Conservation (phyloP, 495 filamentous ascomycete species). For the Melanomma pulvis-pyrius region DNA sequence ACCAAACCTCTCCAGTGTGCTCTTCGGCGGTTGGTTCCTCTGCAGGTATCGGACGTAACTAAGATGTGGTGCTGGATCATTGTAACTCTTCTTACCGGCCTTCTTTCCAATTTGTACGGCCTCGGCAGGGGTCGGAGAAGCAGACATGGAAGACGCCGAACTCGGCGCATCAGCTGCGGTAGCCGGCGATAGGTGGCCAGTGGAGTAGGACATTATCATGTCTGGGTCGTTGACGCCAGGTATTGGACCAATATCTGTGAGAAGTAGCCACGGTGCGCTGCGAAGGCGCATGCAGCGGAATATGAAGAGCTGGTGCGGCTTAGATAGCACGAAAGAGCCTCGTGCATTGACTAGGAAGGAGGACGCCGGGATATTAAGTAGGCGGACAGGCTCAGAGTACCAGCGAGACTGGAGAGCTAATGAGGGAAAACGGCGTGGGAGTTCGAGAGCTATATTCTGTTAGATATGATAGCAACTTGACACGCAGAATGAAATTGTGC, state of each 20-base stretch:
- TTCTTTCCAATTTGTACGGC: slow-evolving; percentile 61
- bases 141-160: slow-evolving; percentile 48
- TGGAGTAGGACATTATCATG: slow-evolving; percentile 41
- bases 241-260: slow-evolving; percentile 74
- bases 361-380: slow-evolving; percentile 67
- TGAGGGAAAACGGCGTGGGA: slow-evolving; percentile 79
- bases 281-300: slow-evolving; percentile 81
- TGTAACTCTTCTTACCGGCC: slow-evolving; percentile 48
- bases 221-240: slow-evolving; percentile 55
- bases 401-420: slow-evolving; percentile 79
- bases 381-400: slow-evolving; percentile 88
- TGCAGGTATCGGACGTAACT: slow-evolving; percentile 84
- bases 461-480: slow-evolving; percentile 3
- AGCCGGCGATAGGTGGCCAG: slow-evolving; percentile 45
- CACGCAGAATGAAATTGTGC: not conserved
- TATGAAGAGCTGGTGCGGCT: slow-evolving; percentile 76
- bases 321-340: slow-evolving; percentile 81
- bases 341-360: slow-evolving; percentile 77
- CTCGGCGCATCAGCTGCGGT: slow-evolving; percentile 50
- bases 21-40: slow-evolving; percentile 70
- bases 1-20: slow-evolving; percentile 68
- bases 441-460: slow-evolving; percentile 69
- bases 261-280: slow-evolving; percentile 75
- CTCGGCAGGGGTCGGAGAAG: slow-evolving; percentile 42
- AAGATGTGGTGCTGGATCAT: slow-evolving; percentile 69